Base-by-base conservation (phyloP, 352 stramenopile species). In the Phytophthora palmivora region DNA sequence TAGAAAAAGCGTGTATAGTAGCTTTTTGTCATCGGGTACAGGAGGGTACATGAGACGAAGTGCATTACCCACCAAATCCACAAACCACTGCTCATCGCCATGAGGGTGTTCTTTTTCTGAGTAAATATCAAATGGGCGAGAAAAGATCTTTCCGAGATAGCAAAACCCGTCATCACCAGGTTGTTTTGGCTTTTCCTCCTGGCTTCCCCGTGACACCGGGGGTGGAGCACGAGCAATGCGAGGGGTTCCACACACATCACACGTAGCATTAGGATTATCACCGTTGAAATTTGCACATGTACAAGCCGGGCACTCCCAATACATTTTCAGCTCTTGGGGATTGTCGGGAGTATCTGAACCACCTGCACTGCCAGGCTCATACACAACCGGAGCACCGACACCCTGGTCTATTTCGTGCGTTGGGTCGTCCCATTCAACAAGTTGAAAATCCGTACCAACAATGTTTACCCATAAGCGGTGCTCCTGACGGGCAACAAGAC, bases 401-500 rank as follows among this genome's bases (percentile, higher is more conserved):
- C 89, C 89, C 58, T 97, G 88, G 34, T 95, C 82, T n/a, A 87
- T 56, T n/a, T 78, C 53, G 32, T 92, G 74, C 0, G 60, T 72
- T 14, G 87, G 86, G 34, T 95, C 88, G 57, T 96, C 88, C 89
- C 89, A 97, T 53, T 96, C 88, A 10, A 96, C 76, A 38, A 97
- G 63, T 34, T 97, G 84, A 37, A 88, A 96, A 57, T 95, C 76
- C 0, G 88, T 94, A 0, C 88, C 86, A 12, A 97, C 85, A 61
- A 97, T 88, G 50, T 95, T 95, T 21, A 97, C 83, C 89, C 89
- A 96, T 6, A 93, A 34, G 0, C 89, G 86, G 67, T 97, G 87
- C 16, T 95, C 84, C 51, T 97, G 86, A 9, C 84, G 79, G 9
- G 84, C 75, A 26, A 97, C 88, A 38, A 97, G 81, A 8, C 89